Percentiles rank a stretch among this genome's conserved stretches.
Evolutionary conservation across 768 basidiomycete genomes (phyloP).

Genomic region (Suillus fuscotomentosus): DNA sequence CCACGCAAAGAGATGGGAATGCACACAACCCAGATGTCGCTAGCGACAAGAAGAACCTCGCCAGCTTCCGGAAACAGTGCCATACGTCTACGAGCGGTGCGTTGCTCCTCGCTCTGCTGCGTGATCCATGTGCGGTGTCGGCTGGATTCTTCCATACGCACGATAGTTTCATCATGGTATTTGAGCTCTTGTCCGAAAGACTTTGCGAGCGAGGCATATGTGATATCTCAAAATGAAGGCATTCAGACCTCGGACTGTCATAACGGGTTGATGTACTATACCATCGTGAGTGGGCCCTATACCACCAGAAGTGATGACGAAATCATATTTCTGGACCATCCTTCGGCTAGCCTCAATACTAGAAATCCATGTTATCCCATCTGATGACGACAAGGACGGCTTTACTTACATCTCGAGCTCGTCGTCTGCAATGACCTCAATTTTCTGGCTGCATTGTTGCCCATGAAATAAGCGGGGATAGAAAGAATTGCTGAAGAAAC

Average conservation of each 20-base stretch:
- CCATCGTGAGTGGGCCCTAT: constrained; percentile 92
- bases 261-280: constrained; percentile 26
- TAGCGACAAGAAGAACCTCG: constrained; percentile 77
- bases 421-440: constrained; percentile 91
- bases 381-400: background rate
- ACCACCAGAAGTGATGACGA: constrained; percentile 89
- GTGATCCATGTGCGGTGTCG: constrained; percentile 55
- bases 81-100: constrained; percentile 80
- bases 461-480: constrained; percentile 15
- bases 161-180: constrained; percentile 76
- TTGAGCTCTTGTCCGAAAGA: constrained; percentile 73
- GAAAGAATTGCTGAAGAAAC: background rate
- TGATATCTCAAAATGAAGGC: constrained; percentile 62
- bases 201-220: constrained; percentile 83
- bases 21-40: constrained; percentile 85
- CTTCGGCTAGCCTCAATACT: constrained; percentile 84
- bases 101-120: constrained; percentile 72
- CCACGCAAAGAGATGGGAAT: background rate
- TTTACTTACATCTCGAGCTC: constrained; percentile 72
- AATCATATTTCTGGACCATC: constrained; percentile 81
- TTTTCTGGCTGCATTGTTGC: constrained; percentile 57
- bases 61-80: constrained; percentile 80
- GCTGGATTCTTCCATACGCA: constrained; percentile 64
- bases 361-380: constrained; percentile 3
- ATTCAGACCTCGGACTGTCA: background rate